Percentiles rank a stretch among this genome's conserved stretches.
These are phyloP conservation scores for Comarum palustre DNA, from an alignment of 306 rosid genomes.

Conservation along the genomic window DNA sequence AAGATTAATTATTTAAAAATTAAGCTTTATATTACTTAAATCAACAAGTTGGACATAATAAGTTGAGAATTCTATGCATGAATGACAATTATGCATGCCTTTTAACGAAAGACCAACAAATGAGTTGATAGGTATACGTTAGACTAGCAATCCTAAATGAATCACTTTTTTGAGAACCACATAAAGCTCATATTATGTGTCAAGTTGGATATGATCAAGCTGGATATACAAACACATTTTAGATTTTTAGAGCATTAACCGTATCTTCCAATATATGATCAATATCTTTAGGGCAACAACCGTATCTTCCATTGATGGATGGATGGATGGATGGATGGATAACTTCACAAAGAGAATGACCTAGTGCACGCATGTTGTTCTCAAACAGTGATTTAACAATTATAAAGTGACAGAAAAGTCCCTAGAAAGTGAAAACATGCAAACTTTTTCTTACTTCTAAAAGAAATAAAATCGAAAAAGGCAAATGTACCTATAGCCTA, in stretches of 20 bases:
- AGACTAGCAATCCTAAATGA: too few species aligned
- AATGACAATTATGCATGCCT: not conserved
- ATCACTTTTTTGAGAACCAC: too few species aligned
- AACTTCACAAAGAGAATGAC: not conserved
- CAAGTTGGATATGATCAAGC: too few species aligned
- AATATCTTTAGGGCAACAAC: not conserved
- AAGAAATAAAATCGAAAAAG: not conserved
- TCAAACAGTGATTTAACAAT: not conserved
- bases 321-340: too few species aligned
- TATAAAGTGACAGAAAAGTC: not conserved
- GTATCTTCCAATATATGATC: too few species aligned
- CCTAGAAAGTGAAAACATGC: not conserved
- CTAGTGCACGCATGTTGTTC: not conserved
- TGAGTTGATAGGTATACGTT: too few species aligned
- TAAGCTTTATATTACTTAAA: not conserved
- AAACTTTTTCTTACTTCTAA: not conserved
- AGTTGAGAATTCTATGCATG: not conserved
- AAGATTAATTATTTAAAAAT: too few species aligned
- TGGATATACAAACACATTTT: too few species aligned
- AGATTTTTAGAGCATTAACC: too few species aligned
- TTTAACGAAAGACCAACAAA: too few species aligned
- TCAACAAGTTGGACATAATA: not conserved
- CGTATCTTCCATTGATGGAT: not conserved
- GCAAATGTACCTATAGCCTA: not conserved
- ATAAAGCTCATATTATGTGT: too few species aligned